Conservation (phyloP, 108 stramenopile species). For the Ochromonas danica region DNA sequence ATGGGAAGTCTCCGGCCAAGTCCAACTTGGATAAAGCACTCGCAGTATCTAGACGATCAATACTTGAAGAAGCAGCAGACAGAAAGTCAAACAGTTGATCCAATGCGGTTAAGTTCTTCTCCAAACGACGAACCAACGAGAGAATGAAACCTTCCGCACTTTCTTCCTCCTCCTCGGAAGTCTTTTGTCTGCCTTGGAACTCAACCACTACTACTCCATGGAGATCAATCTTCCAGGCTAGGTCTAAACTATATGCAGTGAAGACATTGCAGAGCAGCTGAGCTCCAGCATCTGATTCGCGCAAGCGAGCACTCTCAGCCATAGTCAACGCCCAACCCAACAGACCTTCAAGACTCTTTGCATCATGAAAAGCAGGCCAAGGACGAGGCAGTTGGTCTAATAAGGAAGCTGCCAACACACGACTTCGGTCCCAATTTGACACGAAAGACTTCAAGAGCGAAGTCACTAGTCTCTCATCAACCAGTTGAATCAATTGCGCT, state of each 20-base stretch:
- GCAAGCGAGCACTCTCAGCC: slow-evolving; percentile 40
- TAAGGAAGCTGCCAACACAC: neutral
- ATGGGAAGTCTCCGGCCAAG: neutral
- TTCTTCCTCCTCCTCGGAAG: too few species aligned
- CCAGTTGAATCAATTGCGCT: neutral
- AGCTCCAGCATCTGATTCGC: slow-evolving; percentile 48
- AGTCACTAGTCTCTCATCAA: neutral
- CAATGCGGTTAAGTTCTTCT: neutral
- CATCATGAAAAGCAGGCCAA: neutral
- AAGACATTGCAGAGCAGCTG: slow-evolving; percentile 41
- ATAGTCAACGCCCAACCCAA: slow-evolving; percentile 31
- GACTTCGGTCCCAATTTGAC: neutral
- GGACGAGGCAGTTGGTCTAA: neutral
- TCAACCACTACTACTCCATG: neutral
- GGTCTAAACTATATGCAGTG: neutral
- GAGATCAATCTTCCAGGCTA: neutral
- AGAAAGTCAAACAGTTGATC: neutral
- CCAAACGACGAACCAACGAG: neutral
- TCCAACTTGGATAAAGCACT: neutral
- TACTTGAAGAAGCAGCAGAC: too few species aligned
- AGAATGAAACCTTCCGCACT: neutral
- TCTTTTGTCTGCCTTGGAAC: too few species aligned
- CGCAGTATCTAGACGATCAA: too few species aligned
- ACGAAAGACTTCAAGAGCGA: neutral
- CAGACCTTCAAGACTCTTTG: slow-evolving; percentile 4